phyloP scores from a whole-genome alignment of 164 flowering plant genomes.

The Vitis vinifera region DNA sequence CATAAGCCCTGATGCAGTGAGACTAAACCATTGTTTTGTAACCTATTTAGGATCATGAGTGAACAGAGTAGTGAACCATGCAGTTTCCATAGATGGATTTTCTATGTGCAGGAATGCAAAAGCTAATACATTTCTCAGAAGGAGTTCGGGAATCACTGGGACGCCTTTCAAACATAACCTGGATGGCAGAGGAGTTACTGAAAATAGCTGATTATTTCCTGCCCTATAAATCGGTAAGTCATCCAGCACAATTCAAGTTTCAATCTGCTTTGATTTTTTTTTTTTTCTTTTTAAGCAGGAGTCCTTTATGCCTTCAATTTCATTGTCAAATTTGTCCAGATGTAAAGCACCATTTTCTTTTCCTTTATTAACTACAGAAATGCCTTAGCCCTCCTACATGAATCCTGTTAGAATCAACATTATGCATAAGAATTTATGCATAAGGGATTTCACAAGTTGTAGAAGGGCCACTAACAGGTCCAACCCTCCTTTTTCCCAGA shows the following conservation, averaged over 20 bases:
- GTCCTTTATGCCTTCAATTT: background rate
- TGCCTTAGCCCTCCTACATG: too few relatives aligned
- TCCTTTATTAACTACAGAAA: too few relatives aligned
- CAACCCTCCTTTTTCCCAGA: background rate
- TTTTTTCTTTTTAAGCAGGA: too few relatives aligned
- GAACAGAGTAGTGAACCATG: background rate
- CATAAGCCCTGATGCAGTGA: background rate
- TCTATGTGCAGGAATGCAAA: conserved; percentile 59
- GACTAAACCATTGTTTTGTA: too few relatives aligned
- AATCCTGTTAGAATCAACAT: background rate
- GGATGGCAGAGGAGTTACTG: conserved; percentile 87
- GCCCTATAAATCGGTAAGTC: conserved; percentile 67
- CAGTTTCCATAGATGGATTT: conserved; percentile 3
- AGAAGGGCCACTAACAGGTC: background rate
- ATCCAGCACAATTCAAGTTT: background rate
- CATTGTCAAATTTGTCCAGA: background rate
- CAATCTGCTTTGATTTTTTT: too few relatives aligned
- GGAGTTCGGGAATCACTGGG: conserved; percentile 73
- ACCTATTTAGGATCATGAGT: background rate
- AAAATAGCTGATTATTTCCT: conserved; percentile 59
- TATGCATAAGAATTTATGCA: background rate
- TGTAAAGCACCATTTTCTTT: background rate
- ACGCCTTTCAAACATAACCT: conserved; percentile 66
- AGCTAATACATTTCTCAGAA: conserved; percentile 59
- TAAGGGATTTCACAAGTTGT: background rate